These are phyloP conservation scores for Boletus barrowsii DNA, from an alignment of 768 basidiomycete genomes.

Conservation along the genomic window DNA sequence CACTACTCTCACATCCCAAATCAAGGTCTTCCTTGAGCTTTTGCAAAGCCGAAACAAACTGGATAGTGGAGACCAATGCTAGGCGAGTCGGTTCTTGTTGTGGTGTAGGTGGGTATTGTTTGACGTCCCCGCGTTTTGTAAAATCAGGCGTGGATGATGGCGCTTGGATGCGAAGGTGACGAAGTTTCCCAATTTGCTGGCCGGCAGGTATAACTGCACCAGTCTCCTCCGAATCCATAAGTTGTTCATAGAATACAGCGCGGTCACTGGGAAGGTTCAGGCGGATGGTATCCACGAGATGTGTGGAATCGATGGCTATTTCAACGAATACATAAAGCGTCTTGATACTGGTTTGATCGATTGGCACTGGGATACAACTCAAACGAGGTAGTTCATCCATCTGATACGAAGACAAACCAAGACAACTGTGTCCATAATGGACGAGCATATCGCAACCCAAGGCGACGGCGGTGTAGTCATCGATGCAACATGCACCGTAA, in stretches of 20 bases:
- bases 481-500: slow-evolving; percentile 97
- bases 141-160: slow-evolving; percentile 6
- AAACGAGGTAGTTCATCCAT: slow-evolving; percentile 3
- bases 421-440: slow-evolving; percentile 97
- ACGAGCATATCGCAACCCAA: slow-evolving; percentile 97
- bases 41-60: slow-evolving; percentile 93
- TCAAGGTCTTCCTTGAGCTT: slow-evolving; percentile 77
- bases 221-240: slow-evolving; percentile 55
- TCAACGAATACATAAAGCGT: slow-evolving; percentile 98
- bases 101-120: slow-evolving; percentile 16
- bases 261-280: slow-evolving; percentile 85
- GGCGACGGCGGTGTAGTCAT: slow-evolving; percentile 94
- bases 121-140: slow-evolving; percentile 5
- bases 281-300: slow-evolving; percentile 81
- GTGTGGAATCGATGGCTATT: slow-evolving; percentile 85
- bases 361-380: slow-evolving; percentile 63
- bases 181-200: slow-evolving; percentile 34
- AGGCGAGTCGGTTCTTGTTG: slow-evolving; percentile 55
- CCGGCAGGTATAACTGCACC: slow-evolving; percentile 49
- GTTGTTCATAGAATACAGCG: slow-evolving; percentile 55
- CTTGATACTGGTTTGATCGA: slow-evolving; percentile 89
- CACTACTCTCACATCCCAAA: slow-evolving; percentile 30
- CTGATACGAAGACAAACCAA: slow-evolving; percentile 55
- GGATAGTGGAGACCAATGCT: slow-evolving; percentile 95
- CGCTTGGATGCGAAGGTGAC: slow-evolving; percentile 63